Conservation (phyloP, 257 asterid species). For the Henckelia pumila region DNA sequence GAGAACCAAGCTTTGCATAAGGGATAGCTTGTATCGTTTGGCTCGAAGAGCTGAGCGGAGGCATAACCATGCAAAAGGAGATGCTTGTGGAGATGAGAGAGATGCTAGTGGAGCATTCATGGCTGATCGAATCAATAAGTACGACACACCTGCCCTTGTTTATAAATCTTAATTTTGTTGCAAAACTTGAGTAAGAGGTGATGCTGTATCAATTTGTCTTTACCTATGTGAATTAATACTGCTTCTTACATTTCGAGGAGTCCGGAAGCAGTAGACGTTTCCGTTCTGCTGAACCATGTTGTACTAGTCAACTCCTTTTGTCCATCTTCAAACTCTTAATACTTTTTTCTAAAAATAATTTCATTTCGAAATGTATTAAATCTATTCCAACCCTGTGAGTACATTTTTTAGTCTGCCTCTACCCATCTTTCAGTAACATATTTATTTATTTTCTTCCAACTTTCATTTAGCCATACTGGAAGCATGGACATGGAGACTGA, state of each 20-base stretch:
- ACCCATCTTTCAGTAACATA: not conserved
- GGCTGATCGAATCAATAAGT: not conserved
- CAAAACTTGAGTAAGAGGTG: not conserved
- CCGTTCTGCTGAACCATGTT: not conserved
- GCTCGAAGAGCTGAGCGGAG: conserved; percentile 84
- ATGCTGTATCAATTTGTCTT: not conserved
- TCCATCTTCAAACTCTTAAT: no score
- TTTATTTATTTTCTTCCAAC: not conserved
- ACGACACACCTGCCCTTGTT: not conserved
- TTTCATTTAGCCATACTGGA: conserved; percentile 38
- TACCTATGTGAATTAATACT: not conserved
- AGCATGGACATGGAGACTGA: conserved; percentile 74
- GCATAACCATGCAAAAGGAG: conserved; percentile 38
- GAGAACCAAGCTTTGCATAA: conserved; percentile 75
- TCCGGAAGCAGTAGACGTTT: not conserved
- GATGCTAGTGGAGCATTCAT: conserved; percentile 4
- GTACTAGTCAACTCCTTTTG: not conserved
- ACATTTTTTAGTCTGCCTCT: no score
- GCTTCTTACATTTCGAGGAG: not conserved
- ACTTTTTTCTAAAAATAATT: no score
- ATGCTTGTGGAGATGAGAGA: conserved; percentile 32
- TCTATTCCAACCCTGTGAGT: no score
- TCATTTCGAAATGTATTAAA: no score
- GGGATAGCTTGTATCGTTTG: conserved; percentile 87
- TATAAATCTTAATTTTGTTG: not conserved